Base-by-base conservation (phyloP, 116 monocot genomes). In the Cymodocea nodosa region DNA sequence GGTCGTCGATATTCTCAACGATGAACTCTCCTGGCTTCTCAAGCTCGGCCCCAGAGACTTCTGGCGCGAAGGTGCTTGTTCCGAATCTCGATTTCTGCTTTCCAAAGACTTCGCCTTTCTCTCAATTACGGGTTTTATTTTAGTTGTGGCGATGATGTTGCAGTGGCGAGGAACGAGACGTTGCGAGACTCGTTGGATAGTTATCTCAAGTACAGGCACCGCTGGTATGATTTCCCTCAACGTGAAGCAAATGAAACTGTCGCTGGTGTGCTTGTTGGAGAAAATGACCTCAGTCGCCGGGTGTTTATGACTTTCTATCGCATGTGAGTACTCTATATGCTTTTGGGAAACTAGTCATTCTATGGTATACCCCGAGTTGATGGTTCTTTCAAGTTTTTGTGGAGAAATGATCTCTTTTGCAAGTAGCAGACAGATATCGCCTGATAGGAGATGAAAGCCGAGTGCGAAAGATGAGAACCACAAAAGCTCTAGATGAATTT, bases 221-320 rank as follows among this genome's bases (percentile, higher is more conserved):
- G 95, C 65, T 90, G 95, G 95, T 95, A 90, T 67, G 95, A 90
- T 70, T 77, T 95, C 34, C 90, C 95, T 10, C 87, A 87, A 54
- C 85, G 76, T 60, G 87, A 85, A 5, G 71, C 79, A 2, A 81
- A 68, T 55, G 84, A 76, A 20, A 70, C 50, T 18, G 83, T 90
- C 55, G 87, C 95, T 3, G 95, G 95, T 12, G 68, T 95, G 9
- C 77, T 95, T 51, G 85, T 95, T 24, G 95, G 90, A 51, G 95
- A 95, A 62, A 37, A 61, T 59, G 87, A 90, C 71, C 79, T 95
- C 1, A 87, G 85, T 66, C 84, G 95, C 23, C 78, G 90, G 25
- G 81, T 90, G 13, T 95, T 95, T 58, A 85, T 90, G 87, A 69
- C 79, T 58, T 80, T 90, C 60, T 90, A 84, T 77, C 82, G 90